These are phyloP conservation scores for Daldinia bambusicola DNA, from an alignment of 495 filamentous ascomycete genomes.

Conservation along the genomic window DNA sequence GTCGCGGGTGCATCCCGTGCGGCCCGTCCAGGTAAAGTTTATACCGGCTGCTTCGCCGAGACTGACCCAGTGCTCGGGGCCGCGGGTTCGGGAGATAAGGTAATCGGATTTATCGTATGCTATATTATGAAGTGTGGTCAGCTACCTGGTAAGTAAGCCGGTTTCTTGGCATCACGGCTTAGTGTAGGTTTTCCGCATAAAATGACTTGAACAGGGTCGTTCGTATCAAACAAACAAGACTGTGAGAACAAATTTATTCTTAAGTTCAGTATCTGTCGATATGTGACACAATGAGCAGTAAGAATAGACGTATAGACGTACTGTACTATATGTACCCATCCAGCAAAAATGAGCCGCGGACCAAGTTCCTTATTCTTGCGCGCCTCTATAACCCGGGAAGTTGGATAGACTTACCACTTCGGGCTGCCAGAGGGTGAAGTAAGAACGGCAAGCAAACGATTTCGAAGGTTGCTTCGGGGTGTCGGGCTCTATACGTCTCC, in stretches of 20 bases:
- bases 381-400: background rate
- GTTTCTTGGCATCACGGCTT: too few species aligned
- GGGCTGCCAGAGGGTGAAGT: slow-evolving; percentile 68
- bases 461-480: slow-evolving; percentile 71
- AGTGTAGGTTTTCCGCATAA: too few species aligned
- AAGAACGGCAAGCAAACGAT: slow-evolving; percentile 81
- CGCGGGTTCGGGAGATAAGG: slow-evolving; percentile 18
- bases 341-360: background rate
- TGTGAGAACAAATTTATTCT: background rate
- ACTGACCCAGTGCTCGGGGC: slow-evolving; percentile 47
- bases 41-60: slow-evolving; percentile 71
- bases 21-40: slow-evolving; percentile 74
- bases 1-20: slow-evolving; percentile 77
- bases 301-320: background rate
- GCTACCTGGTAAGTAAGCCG: background rate
- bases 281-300: background rate
- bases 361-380: background rate
- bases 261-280: background rate
- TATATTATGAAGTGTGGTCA: slow-evolving; percentile 8
- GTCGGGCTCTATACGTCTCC: slow-evolving; percentile 60
- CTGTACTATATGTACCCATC: background rate
- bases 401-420: slow-evolving; percentile 35
- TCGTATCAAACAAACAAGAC: too few species aligned
- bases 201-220: too few species aligned
- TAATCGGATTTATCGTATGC: slow-evolving; percentile 40